phyloP scores from a whole-genome alignment of 2,329 filamentous ascomycete genomes.

The Blastomyces emzantsi region DNA sequence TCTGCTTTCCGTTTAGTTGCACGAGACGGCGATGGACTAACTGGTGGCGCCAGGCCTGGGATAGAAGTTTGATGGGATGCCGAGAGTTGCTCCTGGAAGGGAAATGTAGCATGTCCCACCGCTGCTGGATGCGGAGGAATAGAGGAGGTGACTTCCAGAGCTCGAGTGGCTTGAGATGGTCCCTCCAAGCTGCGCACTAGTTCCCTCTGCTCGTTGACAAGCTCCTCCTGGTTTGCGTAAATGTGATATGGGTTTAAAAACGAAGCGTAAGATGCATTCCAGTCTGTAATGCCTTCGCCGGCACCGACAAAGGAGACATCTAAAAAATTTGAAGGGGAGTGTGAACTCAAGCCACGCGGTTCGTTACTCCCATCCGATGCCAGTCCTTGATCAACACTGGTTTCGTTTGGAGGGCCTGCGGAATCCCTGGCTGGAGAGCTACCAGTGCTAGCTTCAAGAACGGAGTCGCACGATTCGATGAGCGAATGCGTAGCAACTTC shows the following conservation, averaged over 20 bases:
- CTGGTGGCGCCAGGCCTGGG: neutral
- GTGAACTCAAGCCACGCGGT: neutral
- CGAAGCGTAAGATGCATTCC: slow-evolving; percentile 1
- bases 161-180: neutral
- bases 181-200: neutral
- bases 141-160: neutral
- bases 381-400: neutral
- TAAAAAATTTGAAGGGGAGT: neutral
- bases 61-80: neutral
- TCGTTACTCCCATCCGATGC: neutral
- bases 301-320: neutral
- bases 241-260: slow-evolving; percentile 4
- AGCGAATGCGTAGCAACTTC: no score
- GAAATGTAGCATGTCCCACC: neutral
- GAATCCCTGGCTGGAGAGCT: neutral
- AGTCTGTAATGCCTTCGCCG: neutral
- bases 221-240: slow-evolving; percentile 4
- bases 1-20: neutral
- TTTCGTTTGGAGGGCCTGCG: neutral
- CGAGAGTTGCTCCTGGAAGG: neutral
- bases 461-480: neutral
- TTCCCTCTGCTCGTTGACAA: neutral
- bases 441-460: neutral
- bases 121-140: neutral
- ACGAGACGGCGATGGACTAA: neutral